Evolutionary conservation across 371 early-diverging fungal species (phyloP), one percentile per base, ranked within the genome.

Genomic region (Fennellomyces sp.): DNA sequence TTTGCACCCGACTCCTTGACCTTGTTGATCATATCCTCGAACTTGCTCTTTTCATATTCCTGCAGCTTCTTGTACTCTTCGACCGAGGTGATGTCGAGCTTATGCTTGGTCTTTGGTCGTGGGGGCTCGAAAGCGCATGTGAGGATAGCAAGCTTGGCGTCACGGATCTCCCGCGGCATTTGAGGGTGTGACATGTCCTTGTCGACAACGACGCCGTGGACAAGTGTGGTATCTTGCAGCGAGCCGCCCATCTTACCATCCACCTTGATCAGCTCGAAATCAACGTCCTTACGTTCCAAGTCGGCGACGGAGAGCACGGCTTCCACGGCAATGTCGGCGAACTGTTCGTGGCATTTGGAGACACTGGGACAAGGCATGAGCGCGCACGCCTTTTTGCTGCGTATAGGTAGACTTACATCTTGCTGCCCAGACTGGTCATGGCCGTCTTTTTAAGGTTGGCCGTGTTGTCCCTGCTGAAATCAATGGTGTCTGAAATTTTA

Each of bases 111-210:
- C 88, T 99, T 99, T 70, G 99, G 97, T 88, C 99, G 99, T 63
- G 99, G 99, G 50, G 99, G 99, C 87, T 99, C 99, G 77, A 99
- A 99, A 31, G 99, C 97, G 82, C 99, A 99, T 33, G 98, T 99
- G 35, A 99, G 79, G 61, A 99, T 95, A 38, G 99, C 99, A 66
- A 99, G 92, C 79, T 93, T 94, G 73, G 97, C 99, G 75, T 99
- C 92, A 56, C 85, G 82, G 60, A 99, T 85, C 73, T 95, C 94
- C 65, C 97, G 97, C 47, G 92, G 92, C 99, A 99, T 99, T 80
- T 99, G 99, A 41, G 99, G 98, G 75, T 99, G 99, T 21, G 98
- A 97, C 81, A 99, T 95, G 72, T 99, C 99, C 86, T 99, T 99
- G 83, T 99, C 97, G 31, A 99, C 88, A 17, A 99, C 93, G 54